Evolutionary conservation across 371 early-diverging fungal genomes (phyloP), one percentile per base, ranked within the genome.

Genomic region (Mucor velutinosus): DNA sequence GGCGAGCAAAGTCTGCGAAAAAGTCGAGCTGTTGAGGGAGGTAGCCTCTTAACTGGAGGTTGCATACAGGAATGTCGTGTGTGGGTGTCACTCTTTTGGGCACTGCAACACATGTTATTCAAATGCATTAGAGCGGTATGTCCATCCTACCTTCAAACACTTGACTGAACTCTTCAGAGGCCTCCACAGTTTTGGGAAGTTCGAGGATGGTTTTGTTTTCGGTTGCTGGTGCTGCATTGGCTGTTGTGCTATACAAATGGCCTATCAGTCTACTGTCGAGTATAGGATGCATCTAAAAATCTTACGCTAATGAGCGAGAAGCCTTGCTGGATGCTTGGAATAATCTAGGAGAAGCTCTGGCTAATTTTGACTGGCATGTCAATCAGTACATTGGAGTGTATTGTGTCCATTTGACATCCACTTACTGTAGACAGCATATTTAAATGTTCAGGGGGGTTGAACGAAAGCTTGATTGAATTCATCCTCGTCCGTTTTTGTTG

Each of bases 11-110:
- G 69, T 94, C 91, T 27, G 90, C 76, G 74, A 90, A 92, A 76
- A 96, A 95, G 70, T 97, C 95, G 57, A 96, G 82, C 60, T 93
- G 92, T 65, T 92, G 89, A 43, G 93, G 90, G 64, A 91, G 79
- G 76, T 88, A 92, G 4, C 89, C 86, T 39, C 87, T 82, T 62
- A 95, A 78, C 64, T 90, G 90, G 39, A 93, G 74, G 67, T 91
- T 92, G 72, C 90, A 90, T 35, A 88, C 89, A 8, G 91, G 89
- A 72, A 88, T 81, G 68, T 84, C 76, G 73, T 89, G 86, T 2
- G 90, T 89, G n/a, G 88, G 75, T 49, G 82, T 33, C 60, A 79
- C 58, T 60, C 84, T 76, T 53, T 79, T 62, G 30, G 84, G 80
- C 10, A 65, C 84, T 83, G 39, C 33, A 41, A 23, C 6, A 30